These are phyloP conservation scores for Fragaria ananassa DNA, from an alignment of 306 rosid genomes.

Conservation along the genomic window DNA sequence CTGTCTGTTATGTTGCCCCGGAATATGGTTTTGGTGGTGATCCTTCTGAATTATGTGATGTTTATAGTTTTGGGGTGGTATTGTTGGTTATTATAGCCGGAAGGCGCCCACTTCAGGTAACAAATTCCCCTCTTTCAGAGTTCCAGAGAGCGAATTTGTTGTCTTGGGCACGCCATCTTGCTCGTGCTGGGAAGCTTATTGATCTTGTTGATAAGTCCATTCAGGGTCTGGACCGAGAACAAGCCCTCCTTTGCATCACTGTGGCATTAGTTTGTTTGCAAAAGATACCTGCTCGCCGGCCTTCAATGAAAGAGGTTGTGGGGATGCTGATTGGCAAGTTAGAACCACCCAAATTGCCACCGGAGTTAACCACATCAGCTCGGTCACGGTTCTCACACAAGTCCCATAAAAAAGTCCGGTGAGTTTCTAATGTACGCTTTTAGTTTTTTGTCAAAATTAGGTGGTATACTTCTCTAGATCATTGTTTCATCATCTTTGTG, in stretches of 20 bases:
- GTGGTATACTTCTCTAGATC: conserved; percentile 25
- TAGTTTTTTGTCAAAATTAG: conserved; percentile 7
- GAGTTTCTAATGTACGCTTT: conserved; percentile 31
- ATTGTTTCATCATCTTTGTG: conserved; percentile 30
- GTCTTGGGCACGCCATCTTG: conserved; percentile 90
- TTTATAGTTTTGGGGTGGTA: conserved; percentile 83
- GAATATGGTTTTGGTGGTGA: conserved; percentile 78
- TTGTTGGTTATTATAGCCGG: conserved; percentile 81
- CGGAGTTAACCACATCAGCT: conserved; percentile 69
- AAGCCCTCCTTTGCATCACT: conserved; percentile 76
- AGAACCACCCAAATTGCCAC: conserved; percentile 69
- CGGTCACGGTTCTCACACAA: conserved; percentile 64
- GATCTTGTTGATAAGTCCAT: conserved; percentile 77
- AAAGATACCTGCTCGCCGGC: conserved; percentile 72
- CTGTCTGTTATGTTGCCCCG: conserved; percentile 91
- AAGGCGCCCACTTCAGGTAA: conserved; percentile 88
- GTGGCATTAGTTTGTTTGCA: conserved; percentile 82
- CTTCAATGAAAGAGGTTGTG: conserved; percentile 79
- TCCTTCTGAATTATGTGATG: conserved; percentile 82
- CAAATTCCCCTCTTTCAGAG: conserved; percentile 72
- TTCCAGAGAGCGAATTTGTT: conserved; percentile 81
- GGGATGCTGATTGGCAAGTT: conserved; percentile 70
- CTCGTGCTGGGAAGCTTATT: conserved; percentile 73
- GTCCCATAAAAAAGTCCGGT: conserved; percentile 49
- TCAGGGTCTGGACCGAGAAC: conserved; percentile 53